Base-by-base conservation (phyloP, 108 stramenopile species). In the Cyclotella sp. region DNA sequence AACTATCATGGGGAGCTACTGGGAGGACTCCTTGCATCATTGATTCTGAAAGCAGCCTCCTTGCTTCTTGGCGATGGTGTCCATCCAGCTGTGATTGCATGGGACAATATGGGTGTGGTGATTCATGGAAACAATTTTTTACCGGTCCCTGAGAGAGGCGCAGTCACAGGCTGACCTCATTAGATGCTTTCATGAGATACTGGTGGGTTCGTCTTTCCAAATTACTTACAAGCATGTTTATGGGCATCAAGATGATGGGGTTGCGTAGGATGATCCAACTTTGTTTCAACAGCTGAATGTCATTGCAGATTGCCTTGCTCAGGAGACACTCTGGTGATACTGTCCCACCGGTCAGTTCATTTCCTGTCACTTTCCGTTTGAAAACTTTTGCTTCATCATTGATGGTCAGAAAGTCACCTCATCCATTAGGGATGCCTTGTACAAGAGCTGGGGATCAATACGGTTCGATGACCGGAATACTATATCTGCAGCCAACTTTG, bases 81-180 rank as follows among this genome's bases (percentile, higher is more conserved):
- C 9, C 22, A 14, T 24, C 65, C 40, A 67, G 18, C 26, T 5
- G 21, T 29, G n/a, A 52, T 68, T 27, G 26, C 22, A 7, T 68
- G 66, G 10, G 66, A 68, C 66, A 68, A 68, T 34, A 69, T 41
- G 39, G 54, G 68, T 22, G 68, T 69, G 7, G 40, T 69, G 15
- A 45, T 55, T 21, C 68, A 69, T 22, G 34, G 53, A 9, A 55
- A 53, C n/a, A 41, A 53, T n/a, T 30, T 22, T 14, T 22, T 14
- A 39, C 18, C 68, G 53, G 4, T 29, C 53, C 2, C 68, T 55
- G 14, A 34, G n/a, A 69, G 68, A 69, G 5, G 21, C 13, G n/a
- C 68, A 69, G 28, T 19, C 41, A 27, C 60, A 72, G 34, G 44
- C 59, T 14, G 71, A 72, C 60, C 6, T 70, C 16, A 54, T 70